Base-by-base conservation (phyloP, 768 basidiomycete genomes). In the Arthromyces matolae region DNA sequence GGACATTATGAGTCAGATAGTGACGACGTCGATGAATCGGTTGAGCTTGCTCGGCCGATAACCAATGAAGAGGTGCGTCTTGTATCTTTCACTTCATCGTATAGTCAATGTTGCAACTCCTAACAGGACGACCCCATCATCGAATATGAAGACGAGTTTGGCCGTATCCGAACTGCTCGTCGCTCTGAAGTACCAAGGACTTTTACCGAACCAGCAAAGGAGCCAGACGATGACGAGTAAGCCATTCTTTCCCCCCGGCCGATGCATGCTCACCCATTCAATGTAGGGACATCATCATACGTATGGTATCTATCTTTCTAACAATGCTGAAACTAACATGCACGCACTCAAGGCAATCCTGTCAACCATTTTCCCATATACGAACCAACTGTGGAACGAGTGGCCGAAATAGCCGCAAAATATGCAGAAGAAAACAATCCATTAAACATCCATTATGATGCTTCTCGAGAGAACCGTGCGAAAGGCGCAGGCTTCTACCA, bases 401-500 rank as follows among this genome's bases (percentile, higher is more conserved):
- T 88, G 37, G 84, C 86, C 4, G 82, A 84, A 47, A 85, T 93
- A 45, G 80, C 78, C 47, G 83, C 83, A 47, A 78, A 81, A 13
- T 71, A 80, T 32, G 77, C 83, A 2, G 89, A 93, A 53, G 74
- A 79, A 28, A 78, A 84, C 53, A 86, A 84, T 37, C 88, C 87
- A 0, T 73, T 89, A 6, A 73, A 78, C 9, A 65, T 75, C 3
- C 92, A 96, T 64, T 99, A 91, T 62, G 89, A 97, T 61, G 79
- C 90, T 0, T 75, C 79, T 0, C 70, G 67, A 42, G 95, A 99
- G 67, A 83, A 88, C 16, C 88, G 96, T 13, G 81, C 87, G 10
- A 86, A 85, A 64, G 96, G 89, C 35, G 94, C 95, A 1, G 93
- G 81, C 1, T 91, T 88, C 67, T 96, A 95, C 64, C 87, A 90